Percentiles rank a stretch among this genome's conserved stretches.
Conservation (phyloP, 257 asterid genomes). For the Nyctanthes arbortristis region DNA sequence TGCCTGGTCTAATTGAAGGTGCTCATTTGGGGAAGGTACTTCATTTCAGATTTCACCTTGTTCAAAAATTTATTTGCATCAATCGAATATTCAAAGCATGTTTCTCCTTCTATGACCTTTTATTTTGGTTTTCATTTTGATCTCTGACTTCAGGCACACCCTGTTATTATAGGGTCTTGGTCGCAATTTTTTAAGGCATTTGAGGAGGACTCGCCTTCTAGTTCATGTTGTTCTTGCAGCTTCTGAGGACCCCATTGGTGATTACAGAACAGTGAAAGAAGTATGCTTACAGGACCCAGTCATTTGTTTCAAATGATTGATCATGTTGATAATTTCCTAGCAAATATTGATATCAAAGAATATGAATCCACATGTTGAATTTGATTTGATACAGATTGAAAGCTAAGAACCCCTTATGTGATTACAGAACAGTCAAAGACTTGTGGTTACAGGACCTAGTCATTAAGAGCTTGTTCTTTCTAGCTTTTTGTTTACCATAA, state of each 20-base stretch:
- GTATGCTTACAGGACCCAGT: conserved; percentile 32
- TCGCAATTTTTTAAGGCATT: conserved; percentile 93
- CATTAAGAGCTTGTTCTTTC: too few species aligned
- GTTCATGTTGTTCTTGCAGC: conserved; percentile 96
- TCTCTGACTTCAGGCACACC: conserved; percentile 7
- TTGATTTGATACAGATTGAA: neutral
- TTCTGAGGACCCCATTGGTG: conserved; percentile 70
- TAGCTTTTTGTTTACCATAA: too few species aligned
- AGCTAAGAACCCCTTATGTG: too few species aligned
- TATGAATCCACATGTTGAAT: neutral
- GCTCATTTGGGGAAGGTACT: conserved; percentile 98
- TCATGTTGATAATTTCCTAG: neutral
- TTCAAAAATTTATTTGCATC: conserved; percentile 28
- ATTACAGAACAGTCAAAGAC: too few species aligned
- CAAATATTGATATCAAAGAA: neutral
- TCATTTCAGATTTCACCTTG: neutral
- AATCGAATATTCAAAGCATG: neutral
- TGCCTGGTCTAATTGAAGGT: conserved; percentile 98
- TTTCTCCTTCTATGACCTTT: conserved; percentile 2
- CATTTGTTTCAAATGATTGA: neutral
- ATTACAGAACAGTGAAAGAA: conserved; percentile 94
- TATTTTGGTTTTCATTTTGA: conserved; percentile 3
- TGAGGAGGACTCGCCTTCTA: conserved; percentile 93
- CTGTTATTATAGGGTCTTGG: conserved; percentile 78
- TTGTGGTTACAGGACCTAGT: too few species aligned